phyloP scores from a whole-genome alignment of 2,329 filamentous ascomycete genomes.

The Penicillium sp. region DNA sequence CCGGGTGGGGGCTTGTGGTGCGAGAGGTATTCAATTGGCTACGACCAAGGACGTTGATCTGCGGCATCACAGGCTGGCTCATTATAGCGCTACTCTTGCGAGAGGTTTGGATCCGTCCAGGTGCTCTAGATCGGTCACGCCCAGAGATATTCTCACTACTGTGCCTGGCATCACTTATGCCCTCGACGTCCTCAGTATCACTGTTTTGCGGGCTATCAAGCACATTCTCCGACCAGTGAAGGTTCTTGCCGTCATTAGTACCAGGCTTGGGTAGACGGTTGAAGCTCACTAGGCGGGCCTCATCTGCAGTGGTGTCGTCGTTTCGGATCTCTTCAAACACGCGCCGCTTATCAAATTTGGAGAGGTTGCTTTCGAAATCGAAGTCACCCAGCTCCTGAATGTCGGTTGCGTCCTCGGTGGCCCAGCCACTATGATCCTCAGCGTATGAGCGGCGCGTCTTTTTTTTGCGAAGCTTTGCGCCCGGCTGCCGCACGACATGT shows the following conservation, averaged over 20 bases:
- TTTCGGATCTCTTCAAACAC: conserved; percentile 53
- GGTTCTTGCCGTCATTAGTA: conserved; percentile 80
- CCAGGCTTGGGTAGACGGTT: conserved; percentile 70
- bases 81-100: conserved; percentile 46
- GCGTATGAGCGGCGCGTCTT: conserved; percentile 47
- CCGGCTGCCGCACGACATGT: conserved; percentile 22
- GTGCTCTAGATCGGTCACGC: conserved; percentile 41
- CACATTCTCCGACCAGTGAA: conserved; percentile 90
- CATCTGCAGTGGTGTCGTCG: conserved; percentile 69
- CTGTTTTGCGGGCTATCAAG: conserved; percentile 72
- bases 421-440: conserved; percentile 78
- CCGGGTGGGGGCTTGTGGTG: conserved; percentile 42
- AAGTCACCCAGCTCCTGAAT: conserved; percentile 93
- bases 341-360: conserved; percentile 90
- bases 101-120: conserved; percentile 36
- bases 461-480: conserved; percentile 48
- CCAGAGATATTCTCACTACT: conserved; percentile 50
- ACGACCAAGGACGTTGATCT: conserved; percentile 36
- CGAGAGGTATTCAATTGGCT: conserved; percentile 38
- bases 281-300: conserved; percentile 85
- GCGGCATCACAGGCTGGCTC: conserved; percentile 38
- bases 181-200: conserved; percentile 63
- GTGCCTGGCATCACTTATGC: conserved; percentile 41
- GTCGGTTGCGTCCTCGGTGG: conserved; percentile 92
- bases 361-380: conserved; percentile 85